Evolutionary conservation across 2,329 filamentous ascomycete genomes (phyloP), one percentile per base, ranked within the genome.

Genomic region (Clonostachys sp.): DNA sequence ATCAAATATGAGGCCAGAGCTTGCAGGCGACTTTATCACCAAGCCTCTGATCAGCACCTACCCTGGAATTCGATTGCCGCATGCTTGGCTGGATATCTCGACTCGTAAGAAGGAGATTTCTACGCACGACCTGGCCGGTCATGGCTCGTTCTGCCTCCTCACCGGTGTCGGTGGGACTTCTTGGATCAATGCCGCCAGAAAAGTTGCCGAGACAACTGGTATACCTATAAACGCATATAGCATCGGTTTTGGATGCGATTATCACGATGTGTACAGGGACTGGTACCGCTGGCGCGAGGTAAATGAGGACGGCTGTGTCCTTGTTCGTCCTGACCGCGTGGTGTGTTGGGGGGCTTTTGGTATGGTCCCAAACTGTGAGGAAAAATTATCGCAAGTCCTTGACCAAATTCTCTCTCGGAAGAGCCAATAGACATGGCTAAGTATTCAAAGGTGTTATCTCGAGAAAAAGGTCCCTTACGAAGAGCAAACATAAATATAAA

Each of bases 251-350:
- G 64, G 70, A 14, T 74, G 78, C 51, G 79, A 85, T 49, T 85
- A 72, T 51, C 75, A 83, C 56, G 83, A 86, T 56, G 69, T 80
- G 1, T 85, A 84, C 59, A 74, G 73, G 50, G 78, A 83, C 47
- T 86, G 82, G 82, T 71, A 67, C 12, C 62, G 64, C 42, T 61
- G 68, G 47, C 66, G 78, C 13, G 78, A 75, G 41, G 70, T 85
- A 2, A 71, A 73, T 17, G 81, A 84, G 51, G 71, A 76, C 50
- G 81, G 82, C 2, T 77, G 71, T 54, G 70, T 85, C 14, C 65
- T 85, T 20, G 72, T 79, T 5, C 62, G 81, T 12, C 81, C 81
- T 1, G 82, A 86, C 63, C 62, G 75, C 13, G 80, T 81, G 51
- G 73, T 84, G 3, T 75, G 72, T 3, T 83, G 80, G 80, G 64